Base-by-base conservation (phyloP, 352 stramenopile species). In the Globisporangium splendens region DNA sequence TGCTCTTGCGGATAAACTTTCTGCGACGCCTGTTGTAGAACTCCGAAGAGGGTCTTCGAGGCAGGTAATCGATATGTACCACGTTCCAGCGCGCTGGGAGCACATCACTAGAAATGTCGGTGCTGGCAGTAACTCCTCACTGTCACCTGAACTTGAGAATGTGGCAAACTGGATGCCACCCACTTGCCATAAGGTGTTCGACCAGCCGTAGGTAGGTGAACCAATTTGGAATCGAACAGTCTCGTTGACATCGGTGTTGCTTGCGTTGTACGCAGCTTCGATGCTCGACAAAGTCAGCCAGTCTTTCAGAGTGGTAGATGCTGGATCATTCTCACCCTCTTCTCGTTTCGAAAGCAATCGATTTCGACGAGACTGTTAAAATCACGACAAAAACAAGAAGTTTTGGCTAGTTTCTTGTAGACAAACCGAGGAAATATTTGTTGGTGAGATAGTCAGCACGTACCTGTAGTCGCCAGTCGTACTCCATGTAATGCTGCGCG, bases 101-200 rank as follows among this genome's bases (percentile, higher is more conserved):
- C 70, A 77, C 62, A 82, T 88, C 8, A 94, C 69, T 31, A 94
- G 69, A 51, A 94, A 91, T 6, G 83, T 82, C 21, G 66, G 70
- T 1, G 42, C 48, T 46, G 31, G 38, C 6, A 51, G 46, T 18
- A 46, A 53, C 1, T 46, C 51, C 22, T 38, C 33, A 1, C 54
- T 46, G 35, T 58, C 66, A 0, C 71, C 53, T 11, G 64, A 47
- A 20, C 46, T 61, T 22, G 56, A 10, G 62, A 89, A 86, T 6
- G 77, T 81, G 14, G 82, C 83, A 56, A 95, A 95, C 64, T 95
- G 86, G 62, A 95, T 91, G 0, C 86, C 86, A 33, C 72, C 70
- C 43, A 91, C 82, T 63, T 93, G 76, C 86, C 86, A 95, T 42
- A 95, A 56, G 20, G 68, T 54, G 61, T 90, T 91, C 10, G 86